Evolutionary conservation across 2,329 filamentous ascomycete species (phyloP).

Genomic region (Trichophyton simii): DNA sequence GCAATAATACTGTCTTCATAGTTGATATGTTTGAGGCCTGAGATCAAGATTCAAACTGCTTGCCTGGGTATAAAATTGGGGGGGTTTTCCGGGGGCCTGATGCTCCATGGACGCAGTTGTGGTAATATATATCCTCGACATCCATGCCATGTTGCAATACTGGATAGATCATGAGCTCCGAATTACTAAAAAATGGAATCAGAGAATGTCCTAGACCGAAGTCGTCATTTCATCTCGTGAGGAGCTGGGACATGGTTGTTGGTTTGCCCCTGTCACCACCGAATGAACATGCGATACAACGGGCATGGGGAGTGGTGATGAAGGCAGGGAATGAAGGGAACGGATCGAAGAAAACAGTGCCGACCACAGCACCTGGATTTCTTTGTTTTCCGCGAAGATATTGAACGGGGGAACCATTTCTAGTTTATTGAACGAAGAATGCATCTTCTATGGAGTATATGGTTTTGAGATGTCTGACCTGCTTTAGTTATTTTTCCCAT

Average conservation of each 20-base stretch:
- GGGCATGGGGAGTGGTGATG: not conserved
- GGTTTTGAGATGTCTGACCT: not conserved
- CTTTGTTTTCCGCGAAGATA: not conserved
- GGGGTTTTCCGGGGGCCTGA: not conserved
- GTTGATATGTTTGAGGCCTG: not conserved
- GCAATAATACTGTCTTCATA: not conserved
- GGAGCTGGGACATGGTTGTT: not conserved
- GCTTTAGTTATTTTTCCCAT: not conserved
- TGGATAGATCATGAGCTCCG: not conserved
- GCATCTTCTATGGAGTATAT: not conserved
- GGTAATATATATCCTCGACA: not conserved
- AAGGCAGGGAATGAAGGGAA: not conserved
- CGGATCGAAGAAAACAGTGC: not conserved
- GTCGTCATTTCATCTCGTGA: not conserved
- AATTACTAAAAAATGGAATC: not conserved
- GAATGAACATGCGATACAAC: not conserved
- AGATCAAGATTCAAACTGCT: not conserved
- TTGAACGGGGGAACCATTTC: not conserved
- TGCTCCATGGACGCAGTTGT: not conserved
- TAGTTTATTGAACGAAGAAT: not conserved
- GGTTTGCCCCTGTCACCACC: not conserved
- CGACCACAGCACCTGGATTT: not conserved
- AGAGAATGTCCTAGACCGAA: not conserved
- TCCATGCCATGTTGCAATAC: not conserved
- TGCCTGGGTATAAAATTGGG: not conserved